Evolutionary conservation across 139 green algal species (phyloP), one percentile per base, ranked within the genome.

Genomic region (Chlamydomonas applanata): DNA sequence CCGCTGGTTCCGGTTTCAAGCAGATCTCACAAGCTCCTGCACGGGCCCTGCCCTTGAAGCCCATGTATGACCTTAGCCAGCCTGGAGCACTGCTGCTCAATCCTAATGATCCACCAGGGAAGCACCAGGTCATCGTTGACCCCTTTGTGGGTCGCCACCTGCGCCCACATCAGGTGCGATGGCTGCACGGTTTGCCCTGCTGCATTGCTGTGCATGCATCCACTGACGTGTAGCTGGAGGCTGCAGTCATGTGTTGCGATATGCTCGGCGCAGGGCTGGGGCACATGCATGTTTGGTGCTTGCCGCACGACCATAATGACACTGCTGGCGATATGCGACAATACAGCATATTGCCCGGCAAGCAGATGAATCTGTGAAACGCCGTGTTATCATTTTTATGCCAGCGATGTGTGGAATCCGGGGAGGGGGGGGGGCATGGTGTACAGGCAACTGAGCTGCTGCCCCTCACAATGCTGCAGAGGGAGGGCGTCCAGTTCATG

Each of bases 401-500:
- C n/a, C n/a, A n/a, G n/a, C n/a, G 30, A 5, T 68, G 30, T 24
- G 40, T 22, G 7, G 13, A 4, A 22, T 5, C 60, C 27, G 4
- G 40, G 29, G 4, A 46, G 5, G 40, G 27, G 5, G 19, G 33
- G 29, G 35, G 3, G 64, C 35, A 11, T 57, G 34, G 4, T 33
- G 29, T n/a, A n/a, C n/a, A n/a, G n/a, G n/a, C n/a, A n/a, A n/a
- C n/a, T n/a, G n/a, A n/a, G 25, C 29, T 24, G 13, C 17, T 71
- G 19, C 33, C 20, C 64, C 22, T 19, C 22, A 3, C 9, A 4
- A 35, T 16, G 1, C n/a, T 36, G 22, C 86, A 90, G 73, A 46
- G 72, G 46, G 87, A 95, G 71, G 91, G 91, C 17, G 83, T 97
- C 19, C 61, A 76, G 1, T 96, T 96, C 79, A 59, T 97, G 79